Base-by-base conservation (phyloP, 352 stramenopile species). In the Albugo candida region DNA sequence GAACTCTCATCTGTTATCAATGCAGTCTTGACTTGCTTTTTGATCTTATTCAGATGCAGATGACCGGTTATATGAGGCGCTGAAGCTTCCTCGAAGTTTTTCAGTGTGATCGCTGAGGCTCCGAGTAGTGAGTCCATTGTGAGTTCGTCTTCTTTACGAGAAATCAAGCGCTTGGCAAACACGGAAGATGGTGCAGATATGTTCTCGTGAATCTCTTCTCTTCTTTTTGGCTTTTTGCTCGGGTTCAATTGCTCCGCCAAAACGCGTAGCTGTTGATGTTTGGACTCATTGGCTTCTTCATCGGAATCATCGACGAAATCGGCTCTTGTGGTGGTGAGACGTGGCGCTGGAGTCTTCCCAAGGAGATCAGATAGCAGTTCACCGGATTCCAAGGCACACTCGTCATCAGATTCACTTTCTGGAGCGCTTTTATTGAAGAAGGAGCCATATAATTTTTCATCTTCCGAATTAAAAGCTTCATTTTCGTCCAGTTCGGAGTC, bases 401-500 rank as follows among this genome's bases (percentile, higher is more conserved):
- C 63, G 0, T 75, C 65, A 0, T 68, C 58, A 8, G 67, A 57
- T n/a, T 64, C 50, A 11, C 63, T 42, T 12, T 18, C 36, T 2
- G 45, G 13, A 13, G 35, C 47, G 27, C 61, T 56, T 36, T 53
- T 55, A 14, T 41, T 47, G 52, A 95, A 95, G 58, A 95, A 94
- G 35, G 63, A 61, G 34, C 84, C 83, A 54, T 87, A 96, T 16
- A 67, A 64, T 16, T 72, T 55, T 54, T 96, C 89, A 59, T 97
- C 85, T 5, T 96, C 85, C 40, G 81, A 95, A 54, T 96, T 85
- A 61, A 97, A 96, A 19, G 89, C 86, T 49, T 87, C 81, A 51
- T 96, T 84, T 56, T 96, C 84, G 53, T 87, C 73, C 58, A 97
- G 92, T 60, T 95, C 83, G 59, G 91, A 92, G 60, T 97, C 91